These are phyloP conservation scores for Nematodospora valgi DNA, from an alignment of 805 yeast genomes.

Conservation along the genomic window DNA sequence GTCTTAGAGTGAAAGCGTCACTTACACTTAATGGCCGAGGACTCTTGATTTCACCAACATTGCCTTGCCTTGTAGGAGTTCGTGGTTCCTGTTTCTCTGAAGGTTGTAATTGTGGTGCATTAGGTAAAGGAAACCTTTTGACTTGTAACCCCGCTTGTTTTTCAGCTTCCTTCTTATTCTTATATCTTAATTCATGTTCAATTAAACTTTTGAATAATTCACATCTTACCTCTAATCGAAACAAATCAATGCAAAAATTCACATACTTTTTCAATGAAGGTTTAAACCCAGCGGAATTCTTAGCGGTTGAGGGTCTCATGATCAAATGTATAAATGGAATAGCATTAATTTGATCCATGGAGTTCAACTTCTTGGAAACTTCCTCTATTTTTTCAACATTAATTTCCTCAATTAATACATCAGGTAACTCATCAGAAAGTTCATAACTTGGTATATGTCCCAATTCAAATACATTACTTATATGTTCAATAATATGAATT, in stretches of 20 bases:
- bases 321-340: constrained; percentile 40
- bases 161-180: constrained; percentile 29
- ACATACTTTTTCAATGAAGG: constrained; percentile 33
- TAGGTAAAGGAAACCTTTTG: constrained; percentile 6
- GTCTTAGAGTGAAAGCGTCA: constrained; percentile 36
- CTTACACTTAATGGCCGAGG: constrained; percentile 20
- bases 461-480: constrained; percentile 22
- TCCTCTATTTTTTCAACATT: constrained; percentile 7
- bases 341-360: constrained; percentile 34
- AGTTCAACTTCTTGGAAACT: constrained; percentile 20
- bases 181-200: constrained; percentile 24
- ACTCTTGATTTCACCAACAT: constrained; percentile 9
- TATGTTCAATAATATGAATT: constrained; percentile 33
- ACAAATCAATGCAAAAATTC: constrained; percentile 24
- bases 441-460: constrained; percentile 23
- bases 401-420: constrained; percentile 9
- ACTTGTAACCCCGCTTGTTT: constrained; percentile 2
- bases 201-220: constrained; percentile 19
- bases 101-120: not conserved
- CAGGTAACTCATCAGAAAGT: constrained; percentile 20
- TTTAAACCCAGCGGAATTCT: constrained; percentile 33
- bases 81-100: not conserved
- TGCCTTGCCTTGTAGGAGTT: not conserved
- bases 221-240: constrained; percentile 20
- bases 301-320: constrained; percentile 37